A percentile compares a stretch with the other conserved stretches of the same genome.
Evolutionary conservation across 2,329 filamentous ascomycete genomes (phyloP).

Genomic region (Stagonosporopsis vannaccii): DNA sequence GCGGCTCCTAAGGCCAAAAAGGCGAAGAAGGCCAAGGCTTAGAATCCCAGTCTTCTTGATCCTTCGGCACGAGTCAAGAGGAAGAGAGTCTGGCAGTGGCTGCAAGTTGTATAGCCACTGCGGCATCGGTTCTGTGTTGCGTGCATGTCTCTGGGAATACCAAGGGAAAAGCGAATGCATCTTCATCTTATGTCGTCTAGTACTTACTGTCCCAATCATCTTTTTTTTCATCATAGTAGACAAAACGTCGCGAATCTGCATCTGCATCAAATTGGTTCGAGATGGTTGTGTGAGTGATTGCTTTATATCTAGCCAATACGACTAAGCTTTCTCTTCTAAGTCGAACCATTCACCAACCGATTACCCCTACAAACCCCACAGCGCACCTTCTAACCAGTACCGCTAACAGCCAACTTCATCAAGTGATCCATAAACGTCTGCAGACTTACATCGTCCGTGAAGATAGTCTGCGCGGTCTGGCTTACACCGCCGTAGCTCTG

Average conservation of each 20-base stretch:
- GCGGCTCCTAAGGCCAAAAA: conserved; percentile 29
- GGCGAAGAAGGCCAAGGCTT: conserved; percentile 28
- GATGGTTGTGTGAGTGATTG: neutral
- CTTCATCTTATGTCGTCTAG: neutral
- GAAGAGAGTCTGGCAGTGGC: neutral
- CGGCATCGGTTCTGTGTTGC: neutral
- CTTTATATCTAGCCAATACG: neutral
- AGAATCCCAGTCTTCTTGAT: neutral
- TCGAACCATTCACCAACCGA: neutral
- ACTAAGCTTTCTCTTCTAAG: conserved; percentile 1
- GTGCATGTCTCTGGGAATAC: conserved; percentile 14
- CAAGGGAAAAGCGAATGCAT: conserved; percentile 15
- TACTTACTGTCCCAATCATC: neutral
- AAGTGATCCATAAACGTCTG: conserved; percentile 99
- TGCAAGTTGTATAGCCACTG: neutral
- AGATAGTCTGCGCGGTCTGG: conserved; percentile 95
- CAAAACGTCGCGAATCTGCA: no score
- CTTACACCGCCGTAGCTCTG: conserved; percentile 89
- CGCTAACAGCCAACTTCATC: conserved; percentile 75
- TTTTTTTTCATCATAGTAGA: neutral
- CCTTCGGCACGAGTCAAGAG: neutral
- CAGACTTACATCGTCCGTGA: conserved; percentile 96
- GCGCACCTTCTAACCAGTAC: conserved; percentile 35
- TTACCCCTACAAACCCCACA: neutral
- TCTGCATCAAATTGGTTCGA: neutral